Percentiles rank a stretch among this genome's conserved stretches.
phyloP scores from a whole-genome alignment of 78 protist species.

The Planoprotostelium fungivorum region DNA sequence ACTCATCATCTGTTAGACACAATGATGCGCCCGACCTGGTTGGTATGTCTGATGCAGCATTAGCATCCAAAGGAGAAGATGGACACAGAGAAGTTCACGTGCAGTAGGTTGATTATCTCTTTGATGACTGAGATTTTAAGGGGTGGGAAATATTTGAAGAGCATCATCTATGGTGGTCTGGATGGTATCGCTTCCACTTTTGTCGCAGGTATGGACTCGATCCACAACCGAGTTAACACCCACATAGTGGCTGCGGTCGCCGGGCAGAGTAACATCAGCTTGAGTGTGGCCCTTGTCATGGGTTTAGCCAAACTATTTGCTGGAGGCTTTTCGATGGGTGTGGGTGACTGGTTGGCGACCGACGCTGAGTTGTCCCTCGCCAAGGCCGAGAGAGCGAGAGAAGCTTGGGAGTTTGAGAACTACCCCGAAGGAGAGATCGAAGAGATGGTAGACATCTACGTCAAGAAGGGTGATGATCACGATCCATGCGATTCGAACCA shows the following conservation, averaged over 20 bases:
- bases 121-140: background rate
- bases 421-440: constrained; percentile 53
- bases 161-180: constrained; percentile 65
- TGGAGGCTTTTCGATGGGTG: constrained; percentile 70
- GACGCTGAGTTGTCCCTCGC: constrained; percentile 56
- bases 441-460: constrained; percentile 56
- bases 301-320: constrained; percentile 49
- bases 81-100: too few species aligned
- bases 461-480: constrained; percentile 5
- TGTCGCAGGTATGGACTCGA: constrained; percentile 5
- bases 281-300: constrained; percentile 24
- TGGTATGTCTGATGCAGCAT: too few species aligned
- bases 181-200: constrained; percentile 59
- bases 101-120: too few species aligned
- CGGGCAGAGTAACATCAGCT: constrained; percentile 20
- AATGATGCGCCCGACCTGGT: too few species aligned
- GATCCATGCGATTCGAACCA: background rate
- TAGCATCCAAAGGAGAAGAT: too few species aligned
- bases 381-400: constrained; percentile 34
- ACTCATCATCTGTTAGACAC: too few species aligned
- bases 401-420: constrained; percentile 57
- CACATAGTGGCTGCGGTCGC: constrained; percentile 26
- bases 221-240: background rate
- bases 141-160: constrained; percentile 44
- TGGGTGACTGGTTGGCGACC: constrained; percentile 64